Percentiles rank a stretch among this genome's conserved stretches.
These are phyloP conservation scores for Chytriomyces sp. DNA, from an alignment of 192 early-diverging fungal species.

Conservation along the genomic window DNA sequence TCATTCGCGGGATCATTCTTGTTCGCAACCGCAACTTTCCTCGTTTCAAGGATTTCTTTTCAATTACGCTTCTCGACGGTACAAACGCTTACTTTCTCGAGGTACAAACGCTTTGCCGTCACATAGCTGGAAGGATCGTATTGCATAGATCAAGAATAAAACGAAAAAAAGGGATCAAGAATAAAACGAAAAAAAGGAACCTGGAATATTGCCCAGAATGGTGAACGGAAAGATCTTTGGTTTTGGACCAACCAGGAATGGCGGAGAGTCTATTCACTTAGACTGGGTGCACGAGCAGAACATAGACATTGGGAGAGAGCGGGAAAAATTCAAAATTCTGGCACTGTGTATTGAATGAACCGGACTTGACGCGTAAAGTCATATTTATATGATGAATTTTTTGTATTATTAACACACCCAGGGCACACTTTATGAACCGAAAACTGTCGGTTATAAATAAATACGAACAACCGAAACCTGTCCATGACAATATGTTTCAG, in stretches of 20 bases:
- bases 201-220: conserved; percentile 18
- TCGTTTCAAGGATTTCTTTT: neutral
- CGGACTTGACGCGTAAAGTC: too few species aligned
- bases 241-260: conserved; percentile 20
- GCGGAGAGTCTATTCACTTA: neutral
- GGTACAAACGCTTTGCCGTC: neutral
- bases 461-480: too few species aligned
- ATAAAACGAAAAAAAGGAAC: too few species aligned
- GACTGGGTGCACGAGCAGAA: conserved; percentile 4
- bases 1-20: neutral
- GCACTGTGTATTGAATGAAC: too few species aligned
- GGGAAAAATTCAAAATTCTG: too few species aligned
- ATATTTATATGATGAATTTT: too few species aligned
- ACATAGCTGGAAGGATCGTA: neutral
- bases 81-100: neutral
- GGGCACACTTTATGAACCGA: too few species aligned
- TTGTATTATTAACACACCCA: too few species aligned
- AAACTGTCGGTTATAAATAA: too few species aligned
- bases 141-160: neutral
- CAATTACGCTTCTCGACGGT: neutral
- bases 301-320: too few species aligned
- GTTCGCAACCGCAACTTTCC: neutral
- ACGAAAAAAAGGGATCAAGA: too few species aligned
- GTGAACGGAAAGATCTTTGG: neutral
- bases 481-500: too few species aligned